These are phyloP conservation scores for Xerocomus spinulosus DNA, from an alignment of 768 basidiomycete species.

Conservation along the genomic window DNA sequence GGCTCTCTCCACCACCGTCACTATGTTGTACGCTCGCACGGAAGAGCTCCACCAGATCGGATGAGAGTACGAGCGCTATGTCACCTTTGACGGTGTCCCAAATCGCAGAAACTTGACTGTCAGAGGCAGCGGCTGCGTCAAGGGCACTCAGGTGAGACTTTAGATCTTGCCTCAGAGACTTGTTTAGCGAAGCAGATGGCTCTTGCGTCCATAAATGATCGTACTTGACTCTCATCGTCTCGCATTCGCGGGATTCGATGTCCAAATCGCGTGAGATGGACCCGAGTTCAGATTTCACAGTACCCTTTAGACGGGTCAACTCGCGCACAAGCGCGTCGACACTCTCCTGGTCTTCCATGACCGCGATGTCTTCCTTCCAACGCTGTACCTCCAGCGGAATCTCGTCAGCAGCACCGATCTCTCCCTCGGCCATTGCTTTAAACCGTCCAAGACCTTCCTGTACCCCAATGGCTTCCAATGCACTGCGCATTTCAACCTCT, in stretches of 20 bases:
- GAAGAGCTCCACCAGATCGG: constrained; percentile 61
- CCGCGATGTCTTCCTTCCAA: constrained; percentile 68
- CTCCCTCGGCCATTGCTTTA: constrained; percentile 65
- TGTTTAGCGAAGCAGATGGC: constrained; percentile 71
- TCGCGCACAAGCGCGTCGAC: constrained; percentile 61
- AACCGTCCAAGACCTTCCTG: constrained; percentile 65
- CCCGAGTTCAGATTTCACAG: constrained; percentile 59
- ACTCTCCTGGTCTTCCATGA: constrained; percentile 63
- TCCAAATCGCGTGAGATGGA: constrained; percentile 65
- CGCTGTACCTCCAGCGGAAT: constrained; percentile 66
- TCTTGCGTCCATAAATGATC: constrained; percentile 83
- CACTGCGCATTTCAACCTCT: constrained; percentile 74
- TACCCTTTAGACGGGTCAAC: constrained; percentile 54
- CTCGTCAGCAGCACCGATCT: constrained; percentile 57
- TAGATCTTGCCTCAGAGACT: constrained; percentile 69
- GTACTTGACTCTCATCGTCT: constrained; percentile 82
- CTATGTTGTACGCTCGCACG: constrained; percentile 43
- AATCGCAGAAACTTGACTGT: constrained; percentile 65
- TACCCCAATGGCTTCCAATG: constrained; percentile 78
- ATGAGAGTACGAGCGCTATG: constrained; percentile 55
- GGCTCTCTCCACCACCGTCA: constrained; percentile 36
- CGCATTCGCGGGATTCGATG: constrained; percentile 80
- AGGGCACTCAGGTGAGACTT: constrained; percentile 69
- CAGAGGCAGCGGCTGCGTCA: constrained; percentile 73
- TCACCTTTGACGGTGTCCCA: constrained; percentile 72